These are phyloP conservation scores for Sphaerobolus stellatus DNA, from an alignment of 1,284 basidiomycete species.

Conservation along the genomic window DNA sequence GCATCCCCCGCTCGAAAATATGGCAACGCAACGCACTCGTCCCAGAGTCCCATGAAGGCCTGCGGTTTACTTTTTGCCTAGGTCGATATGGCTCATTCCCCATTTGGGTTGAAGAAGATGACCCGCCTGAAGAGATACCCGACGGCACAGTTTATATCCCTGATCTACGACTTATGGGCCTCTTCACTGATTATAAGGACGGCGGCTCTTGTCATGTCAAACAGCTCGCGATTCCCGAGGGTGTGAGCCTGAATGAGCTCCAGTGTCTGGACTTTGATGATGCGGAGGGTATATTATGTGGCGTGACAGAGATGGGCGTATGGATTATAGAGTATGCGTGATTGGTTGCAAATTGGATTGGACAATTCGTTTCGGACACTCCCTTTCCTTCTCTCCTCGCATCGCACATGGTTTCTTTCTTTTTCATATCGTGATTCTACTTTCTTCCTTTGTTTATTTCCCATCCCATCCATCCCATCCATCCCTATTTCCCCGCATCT, in stretches of 20 bases:
- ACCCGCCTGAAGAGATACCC: not conserved
- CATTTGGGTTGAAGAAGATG: conserved; percentile 14
- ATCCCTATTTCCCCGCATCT: not conserved
- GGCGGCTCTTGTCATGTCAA: conserved; percentile 2
- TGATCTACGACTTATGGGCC: conserved; percentile 8
- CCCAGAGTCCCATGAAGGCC: conserved; percentile 5
- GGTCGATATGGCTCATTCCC: conserved; percentile 15
- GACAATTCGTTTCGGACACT: not conserved
- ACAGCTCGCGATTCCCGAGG: conserved; percentile 1
- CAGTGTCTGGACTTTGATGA: conserved; percentile 14
- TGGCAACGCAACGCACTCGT: conserved; percentile 5
- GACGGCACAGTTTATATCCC: not conserved
- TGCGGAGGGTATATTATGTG: conserved; percentile 13
- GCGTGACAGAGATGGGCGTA: conserved; percentile 7
- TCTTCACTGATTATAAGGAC: conserved; percentile 12
- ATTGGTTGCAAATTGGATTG: not conserved
- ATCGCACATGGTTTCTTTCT: not conserved
- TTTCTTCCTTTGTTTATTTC: not conserved
- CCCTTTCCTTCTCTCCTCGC: no score
- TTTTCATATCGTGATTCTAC: not conserved
- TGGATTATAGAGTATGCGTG: conserved; percentile 12
- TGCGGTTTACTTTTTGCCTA: conserved; percentile 15
- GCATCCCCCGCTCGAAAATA: not conserved
- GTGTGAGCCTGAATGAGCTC: conserved; percentile 4
- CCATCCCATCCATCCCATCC: not conserved